Conservation (phyloP, 208 protist species). For the Trypanosoma brucei region DNA sequence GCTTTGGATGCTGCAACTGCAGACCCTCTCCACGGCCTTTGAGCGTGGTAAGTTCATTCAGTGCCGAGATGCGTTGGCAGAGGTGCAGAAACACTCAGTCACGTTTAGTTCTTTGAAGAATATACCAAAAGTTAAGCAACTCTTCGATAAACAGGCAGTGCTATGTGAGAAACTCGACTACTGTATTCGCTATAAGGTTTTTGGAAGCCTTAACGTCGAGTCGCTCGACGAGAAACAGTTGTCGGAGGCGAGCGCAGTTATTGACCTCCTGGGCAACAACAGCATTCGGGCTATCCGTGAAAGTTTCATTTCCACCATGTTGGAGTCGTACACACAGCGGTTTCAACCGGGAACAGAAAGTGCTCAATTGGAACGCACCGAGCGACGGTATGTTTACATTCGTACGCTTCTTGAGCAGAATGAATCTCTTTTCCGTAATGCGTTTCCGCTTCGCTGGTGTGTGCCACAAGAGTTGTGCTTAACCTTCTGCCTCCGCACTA, state of each 20-base stretch:
- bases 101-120: slow-evolving; percentile 80
- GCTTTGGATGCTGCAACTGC: slow-evolving; percentile 89
- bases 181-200: slow-evolving; percentile 79
- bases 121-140: slow-evolving; percentile 84
- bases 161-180: slow-evolving; percentile 76
- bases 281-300: slow-evolving; percentile 74
- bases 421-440: slow-evolving; percentile 63
- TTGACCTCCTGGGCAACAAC: slow-evolving; percentile 84
- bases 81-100: slow-evolving; percentile 74
- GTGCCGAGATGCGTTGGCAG: slow-evolving; percentile 77
- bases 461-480: slow-evolving; percentile 89
- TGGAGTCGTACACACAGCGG: slow-evolving; percentile 78
- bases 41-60: slow-evolving; percentile 74
- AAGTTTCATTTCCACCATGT: slow-evolving; percentile 80
- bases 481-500: slow-evolving; percentile 89
- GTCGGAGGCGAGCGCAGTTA: slow-evolving; percentile 80
- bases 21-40: slow-evolving; percentile 77
- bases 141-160: slow-evolving; percentile 79
- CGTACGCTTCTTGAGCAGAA: slow-evolving; percentile 78
- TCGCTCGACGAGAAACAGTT: slow-evolving; percentile 67
- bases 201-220: slow-evolving; percentile 69
- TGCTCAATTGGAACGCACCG: slow-evolving; percentile 83
- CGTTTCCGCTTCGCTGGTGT: slow-evolving; percentile 89
- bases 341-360: slow-evolving; percentile 87
- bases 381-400: slow-evolving; percentile 90